These are phyloP conservation scores for Aureobasidium sp. DNA, from an alignment of 2,329 filamentous ascomycete species.

Conservation along the genomic window DNA sequence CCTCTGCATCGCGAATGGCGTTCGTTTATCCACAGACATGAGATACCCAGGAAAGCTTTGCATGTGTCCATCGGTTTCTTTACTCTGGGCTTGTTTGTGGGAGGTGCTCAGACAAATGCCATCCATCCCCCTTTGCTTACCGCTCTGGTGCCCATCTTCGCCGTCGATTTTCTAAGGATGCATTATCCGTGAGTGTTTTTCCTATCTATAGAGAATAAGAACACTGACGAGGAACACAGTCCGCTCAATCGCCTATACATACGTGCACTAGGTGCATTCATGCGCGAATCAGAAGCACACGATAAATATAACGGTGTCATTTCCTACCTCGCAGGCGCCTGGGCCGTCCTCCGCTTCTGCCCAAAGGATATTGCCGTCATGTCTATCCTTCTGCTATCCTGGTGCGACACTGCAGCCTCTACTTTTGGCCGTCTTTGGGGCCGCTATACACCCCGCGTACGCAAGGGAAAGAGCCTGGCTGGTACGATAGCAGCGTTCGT, in stretches of 20 bases:
- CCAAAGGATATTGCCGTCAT: conserved; percentile 91
- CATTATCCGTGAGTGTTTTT: conserved; percentile 46
- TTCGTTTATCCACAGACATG: conserved; percentile 81
- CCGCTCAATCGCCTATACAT: conserved; percentile 85
- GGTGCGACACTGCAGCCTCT: conserved; percentile 95
- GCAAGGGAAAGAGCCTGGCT: conserved; percentile 83
- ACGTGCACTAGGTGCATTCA: conserved; percentile 72
- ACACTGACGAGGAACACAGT: not conserved
- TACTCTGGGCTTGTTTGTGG: conserved; percentile 75
- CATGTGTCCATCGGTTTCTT: conserved; percentile 97
- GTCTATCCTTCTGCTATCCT: conserved; percentile 81
- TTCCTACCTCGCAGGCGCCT: conserved; percentile 88
- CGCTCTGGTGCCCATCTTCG: conserved; percentile 73
- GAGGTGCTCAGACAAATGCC: conserved; percentile 65
- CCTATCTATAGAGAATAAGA: not conserved
- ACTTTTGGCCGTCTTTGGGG: conserved; percentile 90
- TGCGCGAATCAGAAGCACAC: conserved; percentile 88
- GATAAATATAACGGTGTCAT: conserved; percentile 94
- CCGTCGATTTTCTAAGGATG: conserved; percentile 75
- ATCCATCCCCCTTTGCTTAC: conserved; percentile 81
- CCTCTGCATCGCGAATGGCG: conserved; percentile 91
- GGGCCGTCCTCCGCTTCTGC: conserved; percentile 75
- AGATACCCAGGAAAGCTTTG: conserved; percentile 86
- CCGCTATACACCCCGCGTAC: conserved; percentile 75
- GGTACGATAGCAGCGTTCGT: conserved; percentile 77